Base-by-base conservation (phyloP, 2,329 filamentous ascomycete species). In the Sporothrix inflata region DNA sequence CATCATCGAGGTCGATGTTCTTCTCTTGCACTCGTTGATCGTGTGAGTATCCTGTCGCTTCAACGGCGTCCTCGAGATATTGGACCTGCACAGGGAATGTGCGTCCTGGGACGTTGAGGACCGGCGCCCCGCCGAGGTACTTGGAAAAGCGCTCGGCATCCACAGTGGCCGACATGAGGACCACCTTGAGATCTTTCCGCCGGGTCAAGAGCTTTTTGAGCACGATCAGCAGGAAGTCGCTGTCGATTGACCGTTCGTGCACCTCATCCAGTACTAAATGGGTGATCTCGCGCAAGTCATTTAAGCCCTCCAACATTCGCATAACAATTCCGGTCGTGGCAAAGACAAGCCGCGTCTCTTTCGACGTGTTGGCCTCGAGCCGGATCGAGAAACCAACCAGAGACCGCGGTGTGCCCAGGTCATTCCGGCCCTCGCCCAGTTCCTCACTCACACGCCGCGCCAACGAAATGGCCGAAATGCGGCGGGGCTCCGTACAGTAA, bases 261-360 rank as follows among this genome's bases (percentile, higher is more conserved):
- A 98, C 95, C 81, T 99, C 96, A 78, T 99, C 96, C n/a, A 99
- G 90, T 61, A 99, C 90, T 73, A 99, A 84, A 82, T 98, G 96
- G 0, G 95, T 97, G 69, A 99, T 91, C 75, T 98, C 95, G 72
- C 90, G 88, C 57, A 99, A 87, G 71, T 97, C 92, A 75, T 94
- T 92, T 0, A 93, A 92, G 9, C 91, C 91, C 80, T 99, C 96
- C 16, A 99, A 86, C 95, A 99, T 98, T 38, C 96, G 90, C 85
- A 99, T 93, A n/a, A 99, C 94, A 72, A 99, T 97, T 83, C 96
- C 89, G 6, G 89, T 92, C 1, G 92, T 98, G 70, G 96, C 96
- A 81, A 94, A 99, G 6, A 98, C 89, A 34, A 99, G 87, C 69
- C 93, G 87, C 1, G 94, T 98, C 76, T 94, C 90, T 40, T 90